phyloP scores from a whole-genome alignment of 108 stramenopile species.

The Schizochytrium sp. region DNA sequence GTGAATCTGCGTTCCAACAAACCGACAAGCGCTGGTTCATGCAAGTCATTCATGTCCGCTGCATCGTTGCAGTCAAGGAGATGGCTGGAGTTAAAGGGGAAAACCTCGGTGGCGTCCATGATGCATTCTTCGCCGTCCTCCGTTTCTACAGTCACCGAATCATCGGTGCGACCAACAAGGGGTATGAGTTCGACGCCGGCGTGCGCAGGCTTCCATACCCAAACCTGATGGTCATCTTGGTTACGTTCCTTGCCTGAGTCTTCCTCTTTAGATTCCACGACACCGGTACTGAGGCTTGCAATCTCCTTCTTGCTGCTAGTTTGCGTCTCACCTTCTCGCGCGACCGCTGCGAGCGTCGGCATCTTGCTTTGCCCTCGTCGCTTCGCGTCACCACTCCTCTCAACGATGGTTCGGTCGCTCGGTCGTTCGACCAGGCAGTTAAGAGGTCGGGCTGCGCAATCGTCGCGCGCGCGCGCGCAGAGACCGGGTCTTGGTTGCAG shows the following conservation, averaged over 20 bases:
- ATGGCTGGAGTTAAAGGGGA: not conserved
- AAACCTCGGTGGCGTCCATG: not conserved
- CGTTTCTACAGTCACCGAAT: not conserved
- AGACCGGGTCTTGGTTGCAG: too few species aligned
- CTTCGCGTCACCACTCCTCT: too few species aligned
- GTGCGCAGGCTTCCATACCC: not conserved
- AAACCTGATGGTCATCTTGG: not conserved
- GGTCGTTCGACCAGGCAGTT: too few species aligned
- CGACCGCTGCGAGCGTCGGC: too few species aligned
- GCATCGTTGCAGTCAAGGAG: conserved; percentile 41
- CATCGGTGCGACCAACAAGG: not conserved
- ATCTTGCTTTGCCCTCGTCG: too few species aligned
- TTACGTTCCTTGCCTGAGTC: not conserved
- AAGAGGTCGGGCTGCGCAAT: too few species aligned
- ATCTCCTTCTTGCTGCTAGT: too few species aligned
- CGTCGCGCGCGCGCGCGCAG: too few species aligned
- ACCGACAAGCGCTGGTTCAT: conserved; percentile 16
- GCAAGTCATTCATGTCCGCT: conserved; percentile 19
- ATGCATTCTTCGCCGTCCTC: not conserved
- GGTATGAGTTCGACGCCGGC: not conserved
- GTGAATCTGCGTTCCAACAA: not conserved
- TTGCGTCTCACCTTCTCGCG: too few species aligned
- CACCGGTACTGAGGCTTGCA: too few species aligned
- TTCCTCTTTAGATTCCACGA: not conserved
- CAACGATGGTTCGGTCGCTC: too few species aligned